Conservation (phyloP, 345 rosid genomes). For the Psidium friedrichsthalianum region DNA sequence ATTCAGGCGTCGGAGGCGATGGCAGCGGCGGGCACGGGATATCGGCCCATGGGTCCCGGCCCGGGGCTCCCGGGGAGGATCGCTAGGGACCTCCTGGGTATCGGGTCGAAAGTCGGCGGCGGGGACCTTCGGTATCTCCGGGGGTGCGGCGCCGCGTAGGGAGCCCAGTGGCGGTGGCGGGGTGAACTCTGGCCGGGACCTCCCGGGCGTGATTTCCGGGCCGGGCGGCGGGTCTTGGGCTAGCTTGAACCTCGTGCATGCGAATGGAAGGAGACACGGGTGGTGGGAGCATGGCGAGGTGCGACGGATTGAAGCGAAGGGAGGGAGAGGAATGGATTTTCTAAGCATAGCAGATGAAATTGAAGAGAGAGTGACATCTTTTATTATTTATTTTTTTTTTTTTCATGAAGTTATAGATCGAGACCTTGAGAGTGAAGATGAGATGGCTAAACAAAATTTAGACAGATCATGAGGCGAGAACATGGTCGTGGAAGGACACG, state of each 20-base stretch:
- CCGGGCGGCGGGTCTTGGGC: not conserved
- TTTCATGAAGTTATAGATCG: not conserved
- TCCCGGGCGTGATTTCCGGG: not conserved
- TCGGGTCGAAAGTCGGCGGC: not conserved
- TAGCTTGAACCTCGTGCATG: not conserved
- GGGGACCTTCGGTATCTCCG: slow-evolving; percentile 9
- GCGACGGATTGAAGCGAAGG: not conserved
- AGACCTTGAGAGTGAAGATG: not conserved
- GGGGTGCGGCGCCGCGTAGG: not conserved
- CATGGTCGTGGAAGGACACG: no score
- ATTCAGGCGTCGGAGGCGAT: slow-evolving; percentile 6
- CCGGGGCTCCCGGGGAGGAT: slow-evolving; percentile 4
- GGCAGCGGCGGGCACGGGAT: slow-evolving; percentile 6
- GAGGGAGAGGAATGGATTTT: not conserved
- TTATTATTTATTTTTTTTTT: no score
- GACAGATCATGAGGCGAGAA: no score
- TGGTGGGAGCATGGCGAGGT: not conserved
- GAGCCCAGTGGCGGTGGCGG: not conserved
- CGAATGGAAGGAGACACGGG: not conserved
- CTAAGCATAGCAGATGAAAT: not conserved
- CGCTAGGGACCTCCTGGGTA: slow-evolving; percentile 3
- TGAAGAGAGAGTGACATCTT: not conserved
- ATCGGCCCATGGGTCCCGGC: slow-evolving; percentile 1
- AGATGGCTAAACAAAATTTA: not conserved
- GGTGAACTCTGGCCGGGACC: slow-evolving; percentile 10